Base-by-base conservation (phyloP, 495 filamentous ascomycete species). In the Chaetomidium leptoderma region DNA sequence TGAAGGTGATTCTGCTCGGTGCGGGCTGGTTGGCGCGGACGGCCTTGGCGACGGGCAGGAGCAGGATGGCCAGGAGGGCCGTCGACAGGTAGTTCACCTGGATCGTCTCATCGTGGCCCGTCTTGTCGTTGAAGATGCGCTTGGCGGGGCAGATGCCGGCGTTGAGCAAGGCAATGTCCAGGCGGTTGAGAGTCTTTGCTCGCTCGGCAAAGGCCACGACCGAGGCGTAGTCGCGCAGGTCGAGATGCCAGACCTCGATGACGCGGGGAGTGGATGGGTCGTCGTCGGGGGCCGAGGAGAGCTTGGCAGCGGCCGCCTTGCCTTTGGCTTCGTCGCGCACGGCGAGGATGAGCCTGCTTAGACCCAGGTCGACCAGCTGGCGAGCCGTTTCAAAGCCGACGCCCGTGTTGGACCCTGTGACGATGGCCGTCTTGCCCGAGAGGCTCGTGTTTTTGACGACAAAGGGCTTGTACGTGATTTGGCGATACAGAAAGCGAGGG, bases 161-260 rank as follows among this genome's bases (percentile, higher is more conserved):
- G 61, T 85, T 85, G 39, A 83, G 74, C 23, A 83, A 70, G 14
- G 68, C 75, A 9, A 79, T 72, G 56, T 85, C 77, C 3, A 85
- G 53, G 0, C 76, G 64, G 5, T 59, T 6, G 0, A 81, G 65
- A 35, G 29, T 62, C 1, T 74, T 68, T 13, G 66, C 68, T 6
- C 67, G 72, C 0, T 63, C 57, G 4, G 65, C 73, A 59, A 86
- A 84, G 0, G 66, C 67, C 27, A 72, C 64, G 17, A 81, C 63
- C 0, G 78, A 81, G 2, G 61, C 62, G 49, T 81, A 81, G 0
- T 69, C 73, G 19, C 62, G 49, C 47, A 83, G 69, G 53, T 86
- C 81, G 0, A 86, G 63, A 6, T 70, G 50, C 80, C 79, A 82
- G n/a, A 84, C 81, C 39, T 82, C 76, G 46, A 78, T 75, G 13